Base-by-base conservation (phyloP, 345 rosid species). In the Nasturtium officinale region DNA sequence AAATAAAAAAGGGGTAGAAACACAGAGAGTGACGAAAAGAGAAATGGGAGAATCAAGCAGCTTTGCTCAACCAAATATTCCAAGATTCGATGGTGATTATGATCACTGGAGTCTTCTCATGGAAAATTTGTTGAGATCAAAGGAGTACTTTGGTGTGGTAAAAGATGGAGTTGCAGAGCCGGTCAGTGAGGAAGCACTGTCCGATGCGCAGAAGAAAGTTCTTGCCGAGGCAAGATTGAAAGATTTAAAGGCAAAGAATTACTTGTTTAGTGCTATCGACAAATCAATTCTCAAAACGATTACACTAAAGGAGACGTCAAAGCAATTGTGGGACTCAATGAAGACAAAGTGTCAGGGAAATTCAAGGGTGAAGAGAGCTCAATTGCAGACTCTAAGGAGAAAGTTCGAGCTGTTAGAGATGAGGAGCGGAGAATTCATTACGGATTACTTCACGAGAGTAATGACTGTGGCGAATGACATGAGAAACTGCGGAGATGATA, bases 401-500 rank as follows among this genome's bases (percentile, higher is more conserved):
- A 18, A 0, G 0, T 67, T 67, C 9, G 62, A 53, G 16, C 18
- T 52, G 0, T 1, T 52, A 4, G 72, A 29, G 30, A 5, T 29
- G 30, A 29, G 3, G 30, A 29, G 3, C 3, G 30, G 45, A 20
- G 62, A 67, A 1, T 7, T 23, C 0, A 3, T 62, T 0, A 0
- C 23, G 0, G 23, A 43, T 5, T 61, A 61, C 0, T 42, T 61
- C 18, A 2, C 42, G 0, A 65, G 69, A 45, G 42, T 46, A 2
- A 63, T 63, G 67, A 13, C 21, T 13, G 68, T 63, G 6, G 55
- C 68, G 0, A 63, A 63, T 15, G 42, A 63, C 0, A 64, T 64
- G 69, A 45, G 55, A 5, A 64, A 64, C 1, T 64, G 52, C 5
- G 52, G 52, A 7, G 52, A 47, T 7, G 52, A 47, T 1, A 47